A percentile compares a stretch with the other conserved stretches of the same genome.
Evolutionary conservation across 23 red algal species (phyloP).

Genomic region (Gracilariopsis chorda): DNA sequence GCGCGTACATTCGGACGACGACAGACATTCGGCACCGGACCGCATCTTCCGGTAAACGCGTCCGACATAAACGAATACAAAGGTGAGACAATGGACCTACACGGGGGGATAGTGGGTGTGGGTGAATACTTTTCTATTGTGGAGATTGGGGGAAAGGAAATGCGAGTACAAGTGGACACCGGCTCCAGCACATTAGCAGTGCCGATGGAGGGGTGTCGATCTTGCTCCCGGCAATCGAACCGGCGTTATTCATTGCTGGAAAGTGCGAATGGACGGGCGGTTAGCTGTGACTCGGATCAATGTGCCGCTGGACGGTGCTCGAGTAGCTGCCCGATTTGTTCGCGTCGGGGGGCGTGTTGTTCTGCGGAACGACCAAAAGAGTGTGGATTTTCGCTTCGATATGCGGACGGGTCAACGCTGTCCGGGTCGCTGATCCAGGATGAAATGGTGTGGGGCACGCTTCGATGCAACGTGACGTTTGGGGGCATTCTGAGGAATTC

Average conservation of each 20-base stretch:
- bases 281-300: neutral
- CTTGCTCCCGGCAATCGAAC: constrained; percentile 22
- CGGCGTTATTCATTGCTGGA: constrained; percentile 49
- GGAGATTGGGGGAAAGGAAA: constrained; percentile 65
- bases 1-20: too few species aligned
- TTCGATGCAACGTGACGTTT: constrained; percentile 65
- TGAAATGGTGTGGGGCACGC: constrained; percentile 38
- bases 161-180: constrained; percentile 84
- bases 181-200: constrained; percentile 74
- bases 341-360: constrained; percentile 29
- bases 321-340: constrained; percentile 21
- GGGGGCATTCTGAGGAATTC: constrained; percentile 80
- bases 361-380: constrained; percentile 38
- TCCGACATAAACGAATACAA: neutral
- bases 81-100: constrained; percentile 52
- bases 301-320: constrained; percentile 47
- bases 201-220: constrained; percentile 40
- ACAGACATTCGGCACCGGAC: too few species aligned
- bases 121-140: constrained; percentile 84
- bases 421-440: constrained; percentile 28
- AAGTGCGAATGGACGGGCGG: neutral
- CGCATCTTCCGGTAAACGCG: too few species aligned
- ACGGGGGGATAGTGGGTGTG: constrained; percentile 69
- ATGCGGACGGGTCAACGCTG: constrained; percentile 44
- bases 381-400: constrained; percentile 44